Base-by-base conservation (phyloP, 108 stramenopile genomes). In the Skeletonema grethae region DNA sequence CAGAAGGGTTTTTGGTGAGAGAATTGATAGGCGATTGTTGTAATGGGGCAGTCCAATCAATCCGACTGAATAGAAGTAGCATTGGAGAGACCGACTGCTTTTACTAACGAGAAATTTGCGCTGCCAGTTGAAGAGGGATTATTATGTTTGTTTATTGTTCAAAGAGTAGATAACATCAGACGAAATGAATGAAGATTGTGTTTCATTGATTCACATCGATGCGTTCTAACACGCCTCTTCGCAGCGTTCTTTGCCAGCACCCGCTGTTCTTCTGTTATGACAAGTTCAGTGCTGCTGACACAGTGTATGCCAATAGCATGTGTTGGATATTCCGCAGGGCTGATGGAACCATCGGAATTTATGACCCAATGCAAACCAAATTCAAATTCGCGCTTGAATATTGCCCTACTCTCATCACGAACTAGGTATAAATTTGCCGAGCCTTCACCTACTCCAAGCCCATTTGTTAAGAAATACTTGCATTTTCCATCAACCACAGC, bases 341-440 rank as follows among this genome's bases (percentile, higher is more conserved):
- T 46, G 16, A 46, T 0, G 16, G 46, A 46, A 0, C 46, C 46
- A 16, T 46, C 46, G 16, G 0, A 16, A 10, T 46, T 46, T 1
- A 46, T 46, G 16, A 46, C 18, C 46, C 46, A 46, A 46, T 46
- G 46, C 16, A 46, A 46, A 18, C 46, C 46, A 46, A 46, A 46
- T n/a, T 46, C 46, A 18, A 18, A 18, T 46, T n/a, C n/a, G 46
- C 16, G 15, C 4, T 18, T n/a, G 16, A 46, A 46, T 46, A 46
- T 18, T 46, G 46, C 15, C 16, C 5, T 18, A 10, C 46, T 46
- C 16, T 46, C 46, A 5, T 46, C 46, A 46, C 46, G 46, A 16
- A 46, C 15, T 18, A 46, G 4, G 46, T 46, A 46, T 18, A 46
- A 0, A 18, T n/a, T 46, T 46, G 16, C 4, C 16, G 46, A 10